These are phyloP conservation scores for Gastrolobium villosum DNA, from an alignment of 306 rosid species.

Conservation along the genomic window DNA sequence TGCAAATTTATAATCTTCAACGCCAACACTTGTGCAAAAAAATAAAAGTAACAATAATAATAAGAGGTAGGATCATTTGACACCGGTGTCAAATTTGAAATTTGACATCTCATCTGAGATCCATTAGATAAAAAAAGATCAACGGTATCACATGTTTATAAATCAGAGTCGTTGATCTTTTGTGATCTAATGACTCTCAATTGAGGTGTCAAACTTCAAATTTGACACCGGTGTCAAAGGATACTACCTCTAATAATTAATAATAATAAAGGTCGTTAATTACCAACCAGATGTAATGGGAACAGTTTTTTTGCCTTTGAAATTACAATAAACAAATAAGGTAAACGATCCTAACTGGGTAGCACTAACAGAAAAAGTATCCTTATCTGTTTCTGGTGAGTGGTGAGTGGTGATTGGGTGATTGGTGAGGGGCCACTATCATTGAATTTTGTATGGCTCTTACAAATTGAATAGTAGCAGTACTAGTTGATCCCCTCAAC, in stretches of 20 bases:
- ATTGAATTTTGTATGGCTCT: slow-evolving; percentile 22
- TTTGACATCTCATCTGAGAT: no score
- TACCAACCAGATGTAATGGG: slow-evolving; percentile 29
- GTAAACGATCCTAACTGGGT: slow-evolving; percentile 23
- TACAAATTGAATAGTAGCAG: slow-evolving; percentile 29
- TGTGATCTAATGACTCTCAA: no score
- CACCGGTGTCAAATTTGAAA: no score
- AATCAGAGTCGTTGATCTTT: no score
- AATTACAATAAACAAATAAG: slow-evolving; percentile 32
- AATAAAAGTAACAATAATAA: background rate
- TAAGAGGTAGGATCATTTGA: no score
- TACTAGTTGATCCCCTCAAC: slow-evolving; percentile 24
- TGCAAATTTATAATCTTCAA: background rate
- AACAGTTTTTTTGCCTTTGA: background rate
- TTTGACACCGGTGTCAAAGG: no score
- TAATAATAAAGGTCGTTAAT: background rate
- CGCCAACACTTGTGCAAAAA: background rate
- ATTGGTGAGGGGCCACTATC: slow-evolving; percentile 38
- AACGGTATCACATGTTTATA: no score
- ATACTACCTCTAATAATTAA: no score
- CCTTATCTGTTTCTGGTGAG: slow-evolving; percentile 39
- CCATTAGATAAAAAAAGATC: no score
- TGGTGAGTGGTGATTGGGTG: slow-evolving; percentile 12
- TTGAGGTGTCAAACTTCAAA: no score
- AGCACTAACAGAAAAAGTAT: slow-evolving; percentile 32